Evolutionary conservation across 495 filamentous ascomycete genomes (phyloP), one percentile per base, ranked within the genome.

Genomic region (Letharia columbiana): DNA sequence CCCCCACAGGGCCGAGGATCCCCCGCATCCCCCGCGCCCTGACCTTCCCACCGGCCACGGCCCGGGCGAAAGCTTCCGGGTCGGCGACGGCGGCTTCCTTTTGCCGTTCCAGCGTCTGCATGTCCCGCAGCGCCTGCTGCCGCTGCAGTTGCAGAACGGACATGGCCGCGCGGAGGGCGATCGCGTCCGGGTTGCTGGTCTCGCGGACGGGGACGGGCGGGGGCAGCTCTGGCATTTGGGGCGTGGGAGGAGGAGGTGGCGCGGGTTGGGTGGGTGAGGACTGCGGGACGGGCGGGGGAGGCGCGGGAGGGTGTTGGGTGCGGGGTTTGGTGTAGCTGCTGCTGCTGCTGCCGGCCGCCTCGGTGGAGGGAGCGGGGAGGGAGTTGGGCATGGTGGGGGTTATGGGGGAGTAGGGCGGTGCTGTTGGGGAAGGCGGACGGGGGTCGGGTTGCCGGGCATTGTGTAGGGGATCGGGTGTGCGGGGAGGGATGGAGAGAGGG

Each of bases 101-200:
- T 65, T 88, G 80, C 60, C 77, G 73, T 67, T 86, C 80, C 20
- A 96, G 77, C 1, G 79, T 75, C 66, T 79, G 79, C 52, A 96
- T 84, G 74, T 96, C 91, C 28, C 80, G 79, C n/a, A 83, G 72
- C 20, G 87, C 87, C 73, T 89, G 89, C 68, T 86, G 82, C 58
- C 87, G 88, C 76, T 96, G 92, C 56, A 94, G 77, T 77, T 93
- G 90, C 42, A 96, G 78, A 57, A 95, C 86, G 5, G 87, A 85
- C 69, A 96, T 89, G 5, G 91, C 88, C 31, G 87, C 86, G 47
- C 86, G 84, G 39, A 96, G 79, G 5, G 92, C 92, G 33, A 95
- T 87, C 2, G 86, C 91, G 78, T 96, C 92, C 7, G 90, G 85
- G 70, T 95, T 95, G 60, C 84, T 80, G 68, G 86, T 87, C 73